Base-by-base conservation (phyloP, 768 basidiomycete species). In the Omphalotus guepiniiformis region DNA sequence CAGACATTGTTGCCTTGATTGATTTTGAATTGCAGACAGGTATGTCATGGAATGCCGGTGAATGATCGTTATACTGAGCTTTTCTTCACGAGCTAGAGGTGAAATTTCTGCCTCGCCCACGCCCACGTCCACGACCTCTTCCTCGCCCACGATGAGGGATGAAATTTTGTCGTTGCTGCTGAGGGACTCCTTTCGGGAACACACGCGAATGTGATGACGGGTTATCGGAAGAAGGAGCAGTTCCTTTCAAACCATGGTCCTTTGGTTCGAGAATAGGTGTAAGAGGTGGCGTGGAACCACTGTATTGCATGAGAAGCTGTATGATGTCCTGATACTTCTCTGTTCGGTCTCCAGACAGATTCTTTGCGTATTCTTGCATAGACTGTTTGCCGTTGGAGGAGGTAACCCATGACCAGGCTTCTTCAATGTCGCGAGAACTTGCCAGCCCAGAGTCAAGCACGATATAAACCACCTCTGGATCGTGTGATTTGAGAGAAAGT, bases 401-500 rank as follows among this genome's bases (percentile, higher is more conserved):
- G 9, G 67, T 74, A 21, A 75, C 64, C 56, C 68, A 69, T 16
- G 64, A 58, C 82, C 79, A 84, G 1, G 72, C 72, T 27, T 73
- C 63, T 50, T 64, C 66, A 46, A 82, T 74, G 22, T 82, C 80
- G 15, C 71, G 58, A 32, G 66, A 51, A 41, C 62, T 69, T 22
- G 76, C 73, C 19, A 87, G 69, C n/a, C 66, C 66, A 36, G 73
- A 79, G 39, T 84, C 74, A 23, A 88, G 73, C 41, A 88, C 63
- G 65, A 76, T 68, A 75, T 76, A 83, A 21, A 85, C 76, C 28
- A 80, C 65, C 54, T 85, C 78, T 8, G 84, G 84, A 55, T 83
- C 76, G 44, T 66, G 61, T 12, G 83, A 83, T 53, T 76, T 69
- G 36, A 88, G 45, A 21, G 86, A 81, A 38, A 85, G 63, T 13